Base-by-base conservation (phyloP, 495 filamentous ascomycete species). In the Glarea lozoyensis region DNA sequence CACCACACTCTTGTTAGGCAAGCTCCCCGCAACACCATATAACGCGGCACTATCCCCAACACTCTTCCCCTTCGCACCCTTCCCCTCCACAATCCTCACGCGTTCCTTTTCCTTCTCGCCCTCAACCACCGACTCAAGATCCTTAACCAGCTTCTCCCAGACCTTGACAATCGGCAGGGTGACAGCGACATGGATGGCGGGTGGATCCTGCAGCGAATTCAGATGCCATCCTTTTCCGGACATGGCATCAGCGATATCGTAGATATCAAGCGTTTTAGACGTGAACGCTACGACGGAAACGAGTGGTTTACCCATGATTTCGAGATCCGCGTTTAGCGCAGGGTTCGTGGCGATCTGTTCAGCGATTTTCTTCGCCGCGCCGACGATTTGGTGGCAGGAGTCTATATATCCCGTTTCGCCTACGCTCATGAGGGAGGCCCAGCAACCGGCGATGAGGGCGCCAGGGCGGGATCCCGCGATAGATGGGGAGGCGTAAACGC, bases 171-270 rank as follows among this genome's bases (percentile, higher is more conserved):
- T 82, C 10, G 90, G 92, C 52, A 88, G 52, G 1, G 93, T 97
- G 37, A 96, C 85, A n/a, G 92, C 92, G 19, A 95, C 82, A 62
- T 99, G 92, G 16, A 99, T 85, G n/a, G 87, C 93, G 0, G 93
- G 76, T 6, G 92, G 92, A 38, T 77, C 78, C 58, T 99, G 92
- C 40, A 97, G 69, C 5, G 90, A 51, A 55, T 95, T 99, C 36
- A 99, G 72, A 62, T 97, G 92, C 92, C 92, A 99, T 17, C 92
- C 92, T 51, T 78, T 77, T 2, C 68, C 69, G 35, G 70, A 75
- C 79, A 99, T 81, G 43, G 72, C 81, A 66, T 94, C 87, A 18
- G 87, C 87, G 42, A 94, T 73, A 49, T 97, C 88, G 57, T 93
- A 94, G 25, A 86, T 78, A 58, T 92, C 79, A 20, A 98, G 70